These are phyloP conservation scores for Candida adriatica DNA, from an alignment of 805 yeast genomes.

Conservation along the genomic window DNA sequence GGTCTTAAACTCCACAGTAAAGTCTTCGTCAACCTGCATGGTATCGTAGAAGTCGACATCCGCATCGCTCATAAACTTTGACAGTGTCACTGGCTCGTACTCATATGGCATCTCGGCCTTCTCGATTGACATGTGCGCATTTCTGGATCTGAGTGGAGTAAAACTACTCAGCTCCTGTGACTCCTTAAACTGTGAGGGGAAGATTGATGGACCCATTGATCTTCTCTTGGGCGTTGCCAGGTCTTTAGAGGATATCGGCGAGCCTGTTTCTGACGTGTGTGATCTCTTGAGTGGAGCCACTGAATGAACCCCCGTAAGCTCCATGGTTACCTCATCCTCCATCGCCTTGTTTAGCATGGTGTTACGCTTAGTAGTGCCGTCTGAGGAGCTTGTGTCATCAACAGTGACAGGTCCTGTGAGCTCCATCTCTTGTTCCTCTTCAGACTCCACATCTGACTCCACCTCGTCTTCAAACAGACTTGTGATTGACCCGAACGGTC, in stretches of 20 bases:
- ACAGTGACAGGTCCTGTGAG: slow-evolving; percentile 17
- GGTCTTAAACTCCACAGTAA: slow-evolving; percentile 14
- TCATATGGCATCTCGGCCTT: slow-evolving; percentile 10
- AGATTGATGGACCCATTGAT: not conserved
- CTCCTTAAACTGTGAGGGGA: not conserved
- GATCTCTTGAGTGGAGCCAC: too few relatives aligned
- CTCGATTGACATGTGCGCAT: slow-evolving; percentile 11
- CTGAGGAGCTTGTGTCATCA: not conserved
- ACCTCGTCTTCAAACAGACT: slow-evolving; percentile 21
- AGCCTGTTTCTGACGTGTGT: slow-evolving; percentile 25
- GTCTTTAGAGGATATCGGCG: slow-evolving; percentile 23
- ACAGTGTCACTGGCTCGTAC: slow-evolving; percentile 20
- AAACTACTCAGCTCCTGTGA: slow-evolving; percentile 15
- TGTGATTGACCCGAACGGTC: slow-evolving; percentile 23
- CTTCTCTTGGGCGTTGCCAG: slow-evolving; percentile 22
- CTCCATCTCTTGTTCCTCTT: slow-evolving; percentile 21
- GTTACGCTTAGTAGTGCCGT: slow-evolving; percentile 1
- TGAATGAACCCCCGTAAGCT: slow-evolving; percentile 16
- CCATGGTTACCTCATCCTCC: slow-evolving; percentile 18
- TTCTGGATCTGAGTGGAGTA: slow-evolving; percentile 20
- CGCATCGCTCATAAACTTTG: slow-evolving; percentile 19
- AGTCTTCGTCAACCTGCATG: slow-evolving; percentile 20
- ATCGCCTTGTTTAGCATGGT: slow-evolving; percentile 2
- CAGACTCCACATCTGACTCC: slow-evolving; percentile 11
- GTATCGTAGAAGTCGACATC: slow-evolving; percentile 24